These are phyloP conservation scores for Xylaria sp. DNA, from an alignment of 2,329 filamentous ascomycete genomes.

Conservation along the genomic window DNA sequence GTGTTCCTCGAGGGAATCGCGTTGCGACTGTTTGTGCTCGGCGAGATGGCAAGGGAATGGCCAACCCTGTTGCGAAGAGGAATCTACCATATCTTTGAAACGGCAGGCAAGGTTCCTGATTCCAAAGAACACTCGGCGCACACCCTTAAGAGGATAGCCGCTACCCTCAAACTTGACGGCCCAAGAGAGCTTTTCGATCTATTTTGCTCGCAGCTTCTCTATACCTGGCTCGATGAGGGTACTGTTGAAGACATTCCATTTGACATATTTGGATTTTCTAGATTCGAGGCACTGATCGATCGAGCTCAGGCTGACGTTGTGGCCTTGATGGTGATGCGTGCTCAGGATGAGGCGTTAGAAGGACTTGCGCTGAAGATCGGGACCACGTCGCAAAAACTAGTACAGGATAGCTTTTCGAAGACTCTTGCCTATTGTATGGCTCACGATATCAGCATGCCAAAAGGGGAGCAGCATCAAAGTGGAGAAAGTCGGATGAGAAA, in stretches of 20 bases:
- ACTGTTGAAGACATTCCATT: conserved; percentile 70
- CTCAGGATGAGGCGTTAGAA: conserved; percentile 57
- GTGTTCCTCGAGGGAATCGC: conserved; percentile 77
- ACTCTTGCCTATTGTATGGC: conserved; percentile 79
- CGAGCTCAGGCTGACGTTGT: conserved; percentile 72
- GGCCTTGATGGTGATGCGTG: conserved; percentile 77
- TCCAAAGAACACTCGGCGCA: conserved; percentile 65
- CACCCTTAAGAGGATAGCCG: conserved; percentile 64
- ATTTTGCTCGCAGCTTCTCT: conserved; percentile 84
- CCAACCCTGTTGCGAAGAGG: conserved; percentile 79
- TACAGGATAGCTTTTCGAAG: conserved; percentile 68
- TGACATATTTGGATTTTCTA: conserved; percentile 73
- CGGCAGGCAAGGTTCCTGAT: conserved; percentile 63
- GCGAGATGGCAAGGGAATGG: conserved; percentile 75
- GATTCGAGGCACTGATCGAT: conserved; percentile 60
- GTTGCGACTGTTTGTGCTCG: conserved; percentile 70
- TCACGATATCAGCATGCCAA: conserved; percentile 56
- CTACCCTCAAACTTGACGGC: conserved; percentile 57
- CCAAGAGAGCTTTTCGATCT: conserved; percentile 70
- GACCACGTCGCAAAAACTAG: conserved; percentile 49
- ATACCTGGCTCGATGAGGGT: conserved; percentile 75
- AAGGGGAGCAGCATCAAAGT: conserved; percentile 41
- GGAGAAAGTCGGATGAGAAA: conserved; percentile 65
- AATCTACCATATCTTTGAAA: conserved; percentile 92
- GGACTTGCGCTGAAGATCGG: conserved; percentile 56